Evolutionary conservation across 257 asterid genomes (phyloP).

Genomic region (Linaria vulgaris): DNA sequence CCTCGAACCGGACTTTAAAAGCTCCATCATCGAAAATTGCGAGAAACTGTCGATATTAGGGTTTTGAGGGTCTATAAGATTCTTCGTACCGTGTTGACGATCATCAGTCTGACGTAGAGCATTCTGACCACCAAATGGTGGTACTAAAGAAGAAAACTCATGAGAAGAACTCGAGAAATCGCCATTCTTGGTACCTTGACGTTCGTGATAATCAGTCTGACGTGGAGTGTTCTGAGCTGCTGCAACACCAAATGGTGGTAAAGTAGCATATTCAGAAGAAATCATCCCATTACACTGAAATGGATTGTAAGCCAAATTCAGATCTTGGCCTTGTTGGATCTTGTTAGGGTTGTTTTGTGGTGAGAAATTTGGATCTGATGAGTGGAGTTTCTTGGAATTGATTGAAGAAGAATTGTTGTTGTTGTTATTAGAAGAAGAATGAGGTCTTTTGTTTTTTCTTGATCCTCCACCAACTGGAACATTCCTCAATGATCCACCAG

Average conservation of each 20-base stretch:
- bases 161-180: no score
- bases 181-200: no score
- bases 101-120: no score
- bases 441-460: slow-evolving; percentile 62
- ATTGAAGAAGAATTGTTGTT: background rate
- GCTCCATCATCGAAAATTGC: slow-evolving; percentile 35
- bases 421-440: background rate
- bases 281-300: slow-evolving; percentile 19
- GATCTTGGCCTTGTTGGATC: slow-evolving; percentile 47
- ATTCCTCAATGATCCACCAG: slow-evolving; percentile 72
- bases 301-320: slow-evolving; percentile 46
- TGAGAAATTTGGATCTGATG: slow-evolving; percentile 38
- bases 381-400: slow-evolving; percentile 29
- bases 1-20: slow-evolving; percentile 36
- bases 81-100: background rate
- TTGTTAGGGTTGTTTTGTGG: slow-evolving; percentile 59
- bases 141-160: no score
- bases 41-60: slow-evolving; percentile 17
- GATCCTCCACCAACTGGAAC: slow-evolving; percentile 98
- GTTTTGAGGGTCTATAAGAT: slow-evolving; percentile 27
- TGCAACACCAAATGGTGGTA: no score
- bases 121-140: no score
- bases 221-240: no score
- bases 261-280: slow-evolving; percentile 23
- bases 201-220: no score